Conservation (phyloP, 2,329 filamentous ascomycete genomes). For the Coniochaeta sp. region DNA sequence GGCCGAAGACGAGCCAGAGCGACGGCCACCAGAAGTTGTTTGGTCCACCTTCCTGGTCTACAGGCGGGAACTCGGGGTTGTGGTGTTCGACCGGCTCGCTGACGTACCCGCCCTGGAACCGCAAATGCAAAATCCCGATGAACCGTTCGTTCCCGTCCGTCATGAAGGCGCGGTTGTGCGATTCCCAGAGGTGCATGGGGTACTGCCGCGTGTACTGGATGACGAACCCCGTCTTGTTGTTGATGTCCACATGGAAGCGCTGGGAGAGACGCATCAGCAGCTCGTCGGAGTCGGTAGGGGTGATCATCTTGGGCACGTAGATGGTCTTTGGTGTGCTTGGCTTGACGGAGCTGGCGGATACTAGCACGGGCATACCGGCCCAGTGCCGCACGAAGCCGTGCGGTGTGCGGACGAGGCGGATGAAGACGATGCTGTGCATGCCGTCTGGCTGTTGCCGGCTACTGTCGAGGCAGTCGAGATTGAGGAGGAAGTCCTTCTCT, state of each 20-base stretch:
- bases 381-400: neutral
- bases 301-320: neutral
- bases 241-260: neutral
- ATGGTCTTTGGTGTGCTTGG: neutral
- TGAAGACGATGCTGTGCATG: constrained; percentile 1
- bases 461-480: neutral
- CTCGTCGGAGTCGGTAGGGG: neutral
- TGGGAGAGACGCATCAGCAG: neutral
- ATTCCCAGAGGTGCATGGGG: neutral
- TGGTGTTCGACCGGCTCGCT: neutral
- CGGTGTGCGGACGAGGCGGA: neutral
- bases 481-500: neutral
- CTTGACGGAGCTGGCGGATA: neutral
- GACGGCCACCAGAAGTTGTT: constrained; percentile 1
- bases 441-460: neutral
- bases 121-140: neutral
- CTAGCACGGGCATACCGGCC: neutral
- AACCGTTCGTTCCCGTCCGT: neutral
- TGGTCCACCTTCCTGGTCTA: neutral
- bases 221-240: neutral
- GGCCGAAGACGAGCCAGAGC: neutral
- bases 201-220: neutral
- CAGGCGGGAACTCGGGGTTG: neutral
- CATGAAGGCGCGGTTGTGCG: neutral
- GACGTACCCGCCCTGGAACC: neutral